These are phyloP conservation scores for Pyrenophora seminiperda DNA, from an alignment of 2,329 filamentous ascomycete genomes.

Conservation along the genomic window DNA sequence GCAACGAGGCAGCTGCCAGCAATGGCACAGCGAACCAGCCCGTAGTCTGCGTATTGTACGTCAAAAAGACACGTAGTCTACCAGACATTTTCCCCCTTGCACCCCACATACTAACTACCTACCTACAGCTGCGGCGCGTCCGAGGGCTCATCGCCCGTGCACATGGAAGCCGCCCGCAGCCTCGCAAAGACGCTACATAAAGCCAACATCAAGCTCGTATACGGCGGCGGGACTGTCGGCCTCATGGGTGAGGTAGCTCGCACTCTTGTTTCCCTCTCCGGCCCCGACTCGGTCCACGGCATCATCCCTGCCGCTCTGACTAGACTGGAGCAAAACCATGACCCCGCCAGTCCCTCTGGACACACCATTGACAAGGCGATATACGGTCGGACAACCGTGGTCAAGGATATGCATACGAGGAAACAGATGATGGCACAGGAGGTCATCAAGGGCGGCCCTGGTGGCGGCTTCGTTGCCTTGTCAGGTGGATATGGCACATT, in stretches of 20 bases:
- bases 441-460: slow-evolving; percentile 79
- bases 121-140: slow-evolving; percentile 76
- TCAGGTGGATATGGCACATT: slow-evolving; percentile 91
- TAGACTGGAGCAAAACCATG: slow-evolving; percentile 71
- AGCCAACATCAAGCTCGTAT: slow-evolving; percentile 82
- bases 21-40: slow-evolving; percentile 50
- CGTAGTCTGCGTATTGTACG: slow-evolving; percentile 86
- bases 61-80: not conserved
- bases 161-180: slow-evolving; percentile 76
- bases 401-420: slow-evolving; percentile 93
- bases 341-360: slow-evolving; percentile 49
- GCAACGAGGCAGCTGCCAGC: slow-evolving; percentile 13
- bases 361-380: slow-evolving; percentile 63
- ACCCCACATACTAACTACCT: slow-evolving; percentile 16
- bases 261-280: slow-evolving; percentile 80
- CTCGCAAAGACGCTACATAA: slow-evolving; percentile 76
- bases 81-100: not conserved
- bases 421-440: slow-evolving; percentile 93
- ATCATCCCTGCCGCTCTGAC: slow-evolving; percentile 90
- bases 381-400: slow-evolving; percentile 86
- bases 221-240: slow-evolving; percentile 91
- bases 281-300: slow-evolving; percentile 83
- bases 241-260: slow-evolving; percentile 94
- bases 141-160: slow-evolving; percentile 71
- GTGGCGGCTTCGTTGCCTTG: slow-evolving; percentile 87